A percentile compares a stretch with the other conserved stretches of the same genome.
Evolutionary conservation across 1,284 basidiomycete species (phyloP).

Genomic region (Trametes hirsuta): DNA sequence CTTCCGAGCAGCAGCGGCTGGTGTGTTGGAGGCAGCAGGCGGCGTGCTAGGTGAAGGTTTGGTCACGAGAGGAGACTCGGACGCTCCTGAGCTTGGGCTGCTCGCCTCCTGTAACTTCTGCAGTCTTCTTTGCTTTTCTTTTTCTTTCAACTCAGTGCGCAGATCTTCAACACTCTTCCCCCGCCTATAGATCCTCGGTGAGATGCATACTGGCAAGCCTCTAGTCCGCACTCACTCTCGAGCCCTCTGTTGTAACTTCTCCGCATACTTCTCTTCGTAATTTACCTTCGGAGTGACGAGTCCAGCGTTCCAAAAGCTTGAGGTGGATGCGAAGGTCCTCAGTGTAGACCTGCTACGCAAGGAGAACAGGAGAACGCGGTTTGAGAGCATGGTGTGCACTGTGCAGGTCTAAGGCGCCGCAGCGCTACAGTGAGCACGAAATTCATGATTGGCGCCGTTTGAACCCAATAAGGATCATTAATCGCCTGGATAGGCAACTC

Average conservation of each 20-base stretch:
- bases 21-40: slow-evolving; percentile 13
- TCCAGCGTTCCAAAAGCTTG: slow-evolving; percentile 11
- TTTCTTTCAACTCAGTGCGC: slow-evolving; percentile 33
- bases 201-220: not conserved
- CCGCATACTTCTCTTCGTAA: slow-evolving; percentile 47
- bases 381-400: slow-evolving; percentile 13
- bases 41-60: slow-evolving; percentile 18
- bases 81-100: slow-evolving; percentile 24
- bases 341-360: not conserved
- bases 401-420: not conserved
- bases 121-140: slow-evolving; percentile 32
- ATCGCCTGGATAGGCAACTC: slow-evolving; percentile 8
- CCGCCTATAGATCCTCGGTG: slow-evolving; percentile 17
- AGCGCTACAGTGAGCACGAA: not conserved
- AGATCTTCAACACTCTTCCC: slow-evolving; percentile 36
- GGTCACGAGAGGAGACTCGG: slow-evolving; percentile 24
- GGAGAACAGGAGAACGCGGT: slow-evolving; percentile 3
- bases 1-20: slow-evolving; percentile 43
- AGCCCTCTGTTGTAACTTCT: slow-evolving; percentile 48
- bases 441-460: not conserved
- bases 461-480: not conserved
- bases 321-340: slow-evolving; percentile 7
- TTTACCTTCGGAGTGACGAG: slow-evolving; percentile 23
- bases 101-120: slow-evolving; percentile 31
- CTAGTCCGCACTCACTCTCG: slow-evolving; percentile 44